phyloP scores from a whole-genome alignment of 2,329 filamentous ascomycete genomes.

The Fusarium brevicatenulatum region DNA sequence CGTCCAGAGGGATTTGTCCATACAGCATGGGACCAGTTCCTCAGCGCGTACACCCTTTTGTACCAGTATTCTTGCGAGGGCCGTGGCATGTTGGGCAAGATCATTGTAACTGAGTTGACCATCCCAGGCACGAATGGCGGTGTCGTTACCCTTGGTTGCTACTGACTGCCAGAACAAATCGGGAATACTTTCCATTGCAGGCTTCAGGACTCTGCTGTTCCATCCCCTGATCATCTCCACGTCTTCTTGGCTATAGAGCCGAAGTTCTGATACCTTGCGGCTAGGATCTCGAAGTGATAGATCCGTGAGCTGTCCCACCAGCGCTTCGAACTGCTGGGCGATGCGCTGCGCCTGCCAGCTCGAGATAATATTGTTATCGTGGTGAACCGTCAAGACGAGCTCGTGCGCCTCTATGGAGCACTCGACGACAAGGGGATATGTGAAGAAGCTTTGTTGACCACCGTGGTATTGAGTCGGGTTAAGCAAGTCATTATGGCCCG shows the following conservation, averaged over 20 bases:
- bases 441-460: slow-evolving; percentile 32
- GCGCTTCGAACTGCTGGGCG: slow-evolving; percentile 25
- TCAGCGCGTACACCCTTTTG: slow-evolving; percentile 1
- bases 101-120: slow-evolving; percentile 29
- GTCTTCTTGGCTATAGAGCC: slow-evolving; percentile 15
- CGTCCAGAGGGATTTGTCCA: slow-evolving; percentile 41
- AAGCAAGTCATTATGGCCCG: neutral
- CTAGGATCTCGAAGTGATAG: neutral
- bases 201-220: neutral
- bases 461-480: slow-evolving; percentile 8
- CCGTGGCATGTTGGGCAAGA: slow-evolving; percentile 4
- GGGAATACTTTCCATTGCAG: neutral
- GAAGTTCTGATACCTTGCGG: slow-evolving; percentile 22
- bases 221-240: slow-evolving; percentile 23
- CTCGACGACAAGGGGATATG: slow-evolving; percentile 41
- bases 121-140: slow-evolving; percentile 34
- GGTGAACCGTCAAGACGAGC: slow-evolving; percentile 21
- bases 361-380: slow-evolving; percentile 16
- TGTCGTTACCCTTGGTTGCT: neutral
- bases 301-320: slow-evolving; percentile 27
- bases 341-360: slow-evolving; percentile 25
- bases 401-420: slow-evolving; percentile 14
- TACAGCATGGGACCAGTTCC: slow-evolving; percentile 29
- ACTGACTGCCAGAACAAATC: slow-evolving; percentile 17
- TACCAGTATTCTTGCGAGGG: neutral